Evolutionary conservation across 2,329 filamentous ascomycete species (phyloP).

Genomic region (Chaetomiaceae sp.): DNA sequence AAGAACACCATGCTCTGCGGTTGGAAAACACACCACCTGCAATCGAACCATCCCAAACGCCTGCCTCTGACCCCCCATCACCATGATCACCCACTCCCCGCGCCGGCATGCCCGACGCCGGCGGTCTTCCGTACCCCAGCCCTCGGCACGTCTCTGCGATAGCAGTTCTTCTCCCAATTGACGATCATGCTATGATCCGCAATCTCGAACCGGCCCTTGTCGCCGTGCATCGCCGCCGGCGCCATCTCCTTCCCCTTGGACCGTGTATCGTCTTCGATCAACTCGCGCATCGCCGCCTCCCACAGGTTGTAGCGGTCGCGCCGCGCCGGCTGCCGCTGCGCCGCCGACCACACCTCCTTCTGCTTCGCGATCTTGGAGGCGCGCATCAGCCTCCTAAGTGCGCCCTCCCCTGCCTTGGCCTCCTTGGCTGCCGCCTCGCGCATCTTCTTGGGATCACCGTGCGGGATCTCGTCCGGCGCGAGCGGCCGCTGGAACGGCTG

Average conservation of each 20-base stretch:
- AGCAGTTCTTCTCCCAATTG: conserved; percentile 48
- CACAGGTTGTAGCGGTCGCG: conserved; percentile 53
- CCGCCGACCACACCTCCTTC: conserved; percentile 54
- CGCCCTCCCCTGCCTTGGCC: conserved; percentile 57
- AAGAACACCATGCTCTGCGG: neutral
- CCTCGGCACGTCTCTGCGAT: conserved; percentile 48
- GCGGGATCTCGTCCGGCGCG: conserved; percentile 35
- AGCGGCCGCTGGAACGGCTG: conserved; percentile 19
- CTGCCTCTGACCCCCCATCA: no score
- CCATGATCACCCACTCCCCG: neutral
- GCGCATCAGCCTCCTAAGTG: conserved; percentile 52
- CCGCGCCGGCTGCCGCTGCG: conserved; percentile 46
- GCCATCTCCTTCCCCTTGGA: conserved; percentile 23
- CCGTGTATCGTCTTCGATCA: conserved; percentile 37
- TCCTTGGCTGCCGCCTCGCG: conserved; percentile 54
- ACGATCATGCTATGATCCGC: conserved; percentile 61
- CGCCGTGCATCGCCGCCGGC: conserved; percentile 28
- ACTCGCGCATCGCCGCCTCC: conserved; percentile 54
- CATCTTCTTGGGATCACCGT: conserved; percentile 50
- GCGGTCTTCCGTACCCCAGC: conserved; percentile 36
- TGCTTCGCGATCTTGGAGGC: conserved; percentile 59
- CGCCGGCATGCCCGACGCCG: conserved; percentile 21
- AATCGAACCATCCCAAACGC: no score
- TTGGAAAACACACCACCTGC: no score
- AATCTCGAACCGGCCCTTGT: conserved; percentile 42